These are phyloP conservation scores for Litchi chinensis DNA, from an alignment of 345 rosid species.

Conservation along the genomic window DNA sequence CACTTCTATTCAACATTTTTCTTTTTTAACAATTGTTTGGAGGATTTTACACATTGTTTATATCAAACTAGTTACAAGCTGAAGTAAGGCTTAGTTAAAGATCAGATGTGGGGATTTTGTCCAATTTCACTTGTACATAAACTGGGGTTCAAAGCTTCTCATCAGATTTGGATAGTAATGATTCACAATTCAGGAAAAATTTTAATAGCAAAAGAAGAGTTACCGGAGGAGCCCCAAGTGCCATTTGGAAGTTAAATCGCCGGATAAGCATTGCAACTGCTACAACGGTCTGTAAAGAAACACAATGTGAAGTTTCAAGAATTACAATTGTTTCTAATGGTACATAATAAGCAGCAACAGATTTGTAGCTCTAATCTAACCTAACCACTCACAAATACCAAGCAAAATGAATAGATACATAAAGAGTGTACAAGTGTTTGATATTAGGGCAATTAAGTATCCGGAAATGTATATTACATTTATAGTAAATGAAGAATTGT, in stretches of 20 bases:
- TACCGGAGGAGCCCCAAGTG: slow-evolving; percentile 88
- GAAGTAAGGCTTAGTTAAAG: background rate
- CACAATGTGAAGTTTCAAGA: background rate
- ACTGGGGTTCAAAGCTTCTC: background rate
- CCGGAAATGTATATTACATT: background rate
- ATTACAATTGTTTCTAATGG: no score
- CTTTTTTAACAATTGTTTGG: background rate
- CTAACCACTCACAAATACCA: slow-evolving; percentile 5
- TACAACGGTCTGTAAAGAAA: slow-evolving; percentile 59
- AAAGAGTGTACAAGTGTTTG: background rate
- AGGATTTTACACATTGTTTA: background rate
- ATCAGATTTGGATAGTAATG: background rate
- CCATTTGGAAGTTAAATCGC: slow-evolving; percentile 73
- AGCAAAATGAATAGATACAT: background rate
- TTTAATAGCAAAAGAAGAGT: slow-evolving; percentile 19
- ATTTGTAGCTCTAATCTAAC: background rate
- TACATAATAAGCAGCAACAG: background rate
- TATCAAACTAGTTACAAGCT: background rate
- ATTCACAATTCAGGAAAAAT: background rate
- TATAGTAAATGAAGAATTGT: background rate
- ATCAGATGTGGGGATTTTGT: background rate
- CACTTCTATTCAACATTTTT: background rate
- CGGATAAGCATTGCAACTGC: slow-evolving; percentile 92
- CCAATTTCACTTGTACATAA: background rate
- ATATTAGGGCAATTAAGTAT: background rate